Percentiles rank a stretch among this genome's conserved stretches.
Conservation (phyloP, 192 early-diverging fungal genomes). For the Entomortierella beljakovae region DNA sequence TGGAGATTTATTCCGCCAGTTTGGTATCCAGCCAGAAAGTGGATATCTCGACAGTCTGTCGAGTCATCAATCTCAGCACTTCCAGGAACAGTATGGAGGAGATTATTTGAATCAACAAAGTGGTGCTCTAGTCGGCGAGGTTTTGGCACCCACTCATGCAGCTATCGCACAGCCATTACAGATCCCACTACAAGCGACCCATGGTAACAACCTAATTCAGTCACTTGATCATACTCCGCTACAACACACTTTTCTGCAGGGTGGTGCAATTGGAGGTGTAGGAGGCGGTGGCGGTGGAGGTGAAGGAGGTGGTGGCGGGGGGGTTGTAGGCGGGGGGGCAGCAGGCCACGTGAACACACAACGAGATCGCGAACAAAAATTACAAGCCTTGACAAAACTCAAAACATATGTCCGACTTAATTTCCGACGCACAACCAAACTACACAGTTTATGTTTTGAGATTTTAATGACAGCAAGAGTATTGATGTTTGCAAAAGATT, state of each 20-base stretch:
- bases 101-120: neutral
- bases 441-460: slow-evolving; percentile 37
- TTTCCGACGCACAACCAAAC: slow-evolving; percentile 13
- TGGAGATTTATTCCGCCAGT: neutral
- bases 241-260: slow-evolving; percentile 3
- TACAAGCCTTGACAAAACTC: slow-evolving; percentile 9
- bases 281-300: no score
- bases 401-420: slow-evolving; percentile 47
- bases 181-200: slow-evolving; percentile 1
- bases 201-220: no score
- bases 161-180: slow-evolving; percentile 14
- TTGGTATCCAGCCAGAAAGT: no score
- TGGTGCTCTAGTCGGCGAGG: slow-evolving; percentile 24
- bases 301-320: no score
- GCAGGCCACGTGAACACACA: slow-evolving; percentile 3
- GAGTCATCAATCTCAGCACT: no score
- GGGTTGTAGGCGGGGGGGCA: neutral
- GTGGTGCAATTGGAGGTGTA: neutral
- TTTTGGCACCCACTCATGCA: slow-evolving; percentile 26
- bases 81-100: no score
- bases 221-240: neutral
- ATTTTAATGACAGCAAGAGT: slow-evolving; percentile 21
- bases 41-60: no score
- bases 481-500: slow-evolving; percentile 46
- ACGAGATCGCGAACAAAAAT: slow-evolving; percentile 16